These are phyloP conservation scores for Xylaria sp. DNA, from an alignment of 2,329 filamentous ascomycete species.

Conservation along the genomic window DNA sequence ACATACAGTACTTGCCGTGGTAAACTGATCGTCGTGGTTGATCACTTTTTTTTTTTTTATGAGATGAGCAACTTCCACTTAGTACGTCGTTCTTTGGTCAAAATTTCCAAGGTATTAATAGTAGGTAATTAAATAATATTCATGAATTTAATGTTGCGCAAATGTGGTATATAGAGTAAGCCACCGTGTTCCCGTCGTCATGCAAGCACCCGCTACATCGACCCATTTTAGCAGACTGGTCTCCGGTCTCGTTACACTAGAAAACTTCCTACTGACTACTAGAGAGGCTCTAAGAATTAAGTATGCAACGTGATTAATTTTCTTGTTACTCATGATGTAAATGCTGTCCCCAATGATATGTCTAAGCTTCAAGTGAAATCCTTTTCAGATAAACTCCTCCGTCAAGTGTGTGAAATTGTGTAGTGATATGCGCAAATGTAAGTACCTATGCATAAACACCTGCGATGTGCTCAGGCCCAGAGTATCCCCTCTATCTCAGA, in stretches of 20 bases:
- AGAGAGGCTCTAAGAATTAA: neutral
- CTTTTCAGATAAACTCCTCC: neutral
- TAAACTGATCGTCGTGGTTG: no score
- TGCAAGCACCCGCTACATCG: constrained; percentile 33
- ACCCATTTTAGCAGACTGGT: constrained; percentile 16
- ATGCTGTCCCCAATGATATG: constrained; percentile 10
- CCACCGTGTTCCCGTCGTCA: constrained; percentile 19
- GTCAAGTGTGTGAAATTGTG: constrained; percentile 7
- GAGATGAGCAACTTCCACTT: neutral
- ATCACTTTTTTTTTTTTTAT: no score
- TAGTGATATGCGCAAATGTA: constrained; percentile 4
- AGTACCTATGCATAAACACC: constrained; percentile 18
- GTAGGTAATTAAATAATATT: neutral
- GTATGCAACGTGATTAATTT: constrained; percentile 2
- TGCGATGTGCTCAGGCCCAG: neutral
- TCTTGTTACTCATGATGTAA: constrained; percentile 17
- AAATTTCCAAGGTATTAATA: neutral
- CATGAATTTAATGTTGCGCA: neutral
- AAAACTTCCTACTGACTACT: neutral
- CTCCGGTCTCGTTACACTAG: neutral
- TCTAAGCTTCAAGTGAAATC: constrained; percentile 16
- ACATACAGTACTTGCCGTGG: no score
- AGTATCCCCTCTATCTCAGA: neutral
- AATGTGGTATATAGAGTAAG: neutral
- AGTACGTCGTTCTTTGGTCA: neutral